Evolutionary conservation across 352 stramenopile genomes (phyloP), one percentile per base, ranked within the genome.

Genomic region (Phytophthora brassicae): DNA sequence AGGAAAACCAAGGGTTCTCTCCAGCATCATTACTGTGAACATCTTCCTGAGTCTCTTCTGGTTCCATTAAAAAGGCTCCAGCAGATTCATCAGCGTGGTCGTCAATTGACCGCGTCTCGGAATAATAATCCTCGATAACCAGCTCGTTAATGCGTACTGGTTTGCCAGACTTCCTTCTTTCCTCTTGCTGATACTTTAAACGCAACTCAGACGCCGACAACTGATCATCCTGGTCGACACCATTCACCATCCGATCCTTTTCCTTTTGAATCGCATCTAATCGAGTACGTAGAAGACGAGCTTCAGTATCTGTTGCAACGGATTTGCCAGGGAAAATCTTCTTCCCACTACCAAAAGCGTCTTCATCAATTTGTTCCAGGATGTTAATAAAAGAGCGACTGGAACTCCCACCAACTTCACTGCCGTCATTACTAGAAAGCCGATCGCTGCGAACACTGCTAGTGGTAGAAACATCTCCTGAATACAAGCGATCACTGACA

Each of bases 81-180:
- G 79, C 74, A 23, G 68, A 60, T 29, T 69, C 66, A 8, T 70
- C 50, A 28, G 17, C 52, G 20, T 58, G 7, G 17, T 33, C 38
- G 11, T 64, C 56, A 12, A 71, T 44, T 24, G 50, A 49, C 23
- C 66, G 47, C 23, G 63, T 83, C 0, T 82, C 57, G 3, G 74
- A 71, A 50, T 93, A 95, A 43, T 94, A 95, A 24, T 95, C 77
- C 58, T 95, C 87, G 26, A 95, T 95, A 11, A 95, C 74, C 4
- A 95, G 70, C 58, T 93, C 85, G 38, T 90, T 93, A 56, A 93
- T 92, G 16, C 82, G 79, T 51, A 92, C 56, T 16, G 60, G 64
- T 14, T 66, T 73, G 6, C 51, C 43, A 12, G 43, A 67, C 17
- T 77, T 80, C 0, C 75, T 72, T 35, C 83, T 74, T 14, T 81